Evolutionary conservation across 805 yeast genomes (phyloP), one percentile per base, ranked within the genome.

Genomic region (Ogataea corticis): DNA sequence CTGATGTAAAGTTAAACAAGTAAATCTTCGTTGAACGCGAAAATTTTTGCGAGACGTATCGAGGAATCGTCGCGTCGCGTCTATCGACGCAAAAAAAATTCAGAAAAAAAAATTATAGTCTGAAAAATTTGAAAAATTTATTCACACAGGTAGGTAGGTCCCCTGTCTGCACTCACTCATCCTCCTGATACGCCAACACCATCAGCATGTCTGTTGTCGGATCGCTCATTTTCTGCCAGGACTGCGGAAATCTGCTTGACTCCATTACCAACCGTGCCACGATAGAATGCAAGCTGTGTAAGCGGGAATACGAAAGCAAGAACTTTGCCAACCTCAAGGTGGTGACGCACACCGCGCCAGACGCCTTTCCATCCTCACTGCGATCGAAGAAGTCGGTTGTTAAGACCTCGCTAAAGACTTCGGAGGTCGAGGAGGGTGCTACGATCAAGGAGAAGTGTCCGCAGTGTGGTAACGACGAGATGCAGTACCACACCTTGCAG

Each of bases 381-480:
- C 80, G 82, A 56, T 73, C 88, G 55, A 89, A 91, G 62, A 77
- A 87, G 55, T 90, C 98, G 6, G 87, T 87, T 2, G 99, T 94
- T 36, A 92, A 94, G 70, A 91, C 98, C 0, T 68, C 83, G 1
- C 74, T 91, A 62, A 81, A 80, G 60, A 79, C 78, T 21, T 81
- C 80, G 51, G 97, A 92, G 55, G 69, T 87, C 37, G 96, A 84
- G 49, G 97, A 90, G 49, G 99, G 98, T 52, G 99, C 99, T 32
- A 86, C 95, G 11, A 94, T 94, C 66, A 87, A 91, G 66, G 99
- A 94, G 67, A 91, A 87, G 63, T 94, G 99, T 75, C 98, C 98
- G n/a, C 82, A 91, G 68, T 94, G 99, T 79, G 97, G 96, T 40
- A 80, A 91, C 68, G 97, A 94, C 62, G 97, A 94, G 68, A 95